Base-by-base conservation (phyloP, 129 eudicot genomes). In the Sambucus nigra region DNA sequence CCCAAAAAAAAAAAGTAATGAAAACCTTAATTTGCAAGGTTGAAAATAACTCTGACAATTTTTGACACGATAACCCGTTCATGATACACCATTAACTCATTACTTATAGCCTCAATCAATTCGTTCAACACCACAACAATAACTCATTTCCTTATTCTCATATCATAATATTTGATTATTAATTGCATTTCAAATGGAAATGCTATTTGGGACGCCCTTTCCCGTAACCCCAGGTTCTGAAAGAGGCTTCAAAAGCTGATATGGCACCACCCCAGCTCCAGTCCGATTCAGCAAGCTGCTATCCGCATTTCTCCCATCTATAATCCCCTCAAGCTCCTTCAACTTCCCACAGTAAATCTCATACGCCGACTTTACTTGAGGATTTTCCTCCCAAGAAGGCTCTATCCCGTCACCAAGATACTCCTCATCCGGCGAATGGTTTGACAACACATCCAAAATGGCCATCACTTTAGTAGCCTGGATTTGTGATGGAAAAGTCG, bases 231-330 rank as follows among this genome's bases (percentile, higher is more conserved):
- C 69, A 5, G 60, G 53, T 15, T 39, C 24, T 5, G 69, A 64
- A 21, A 39, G 4, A 4, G 69, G 69, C 52, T 52, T 64, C 27
- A 64, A 21, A 8, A 64, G 53, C 60, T 64, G 38, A 53, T 64
- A 64, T 9, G 69, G 69, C 28, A 53, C 69, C 10, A 64, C 53
- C n/a, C 69, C 69, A 20, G 69, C 69, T 59, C 47, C 69, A 41
- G 31, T 22, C 29, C 69, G 24, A 40, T 64, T 64, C 61, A 17
- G 53, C 20, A 64, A 22, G 2, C 21, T 33, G 0, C 5, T 9
- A 22, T 64, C 29, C 13, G 53, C 42, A 44, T 64, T 64, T 50
- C 69, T 64, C 4, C 10, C 53, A 40, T 64, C 61, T 35, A 64
- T 53, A 14, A 40, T 42, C 22, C 61, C 69, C n/a, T 64, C 3